A percentile compares a stretch with the other conserved stretches of the same genome.
These are phyloP conservation scores for Debaryomyces singareniensis DNA, from an alignment of 1,139 yeast genomes.

Conservation along the genomic window DNA sequence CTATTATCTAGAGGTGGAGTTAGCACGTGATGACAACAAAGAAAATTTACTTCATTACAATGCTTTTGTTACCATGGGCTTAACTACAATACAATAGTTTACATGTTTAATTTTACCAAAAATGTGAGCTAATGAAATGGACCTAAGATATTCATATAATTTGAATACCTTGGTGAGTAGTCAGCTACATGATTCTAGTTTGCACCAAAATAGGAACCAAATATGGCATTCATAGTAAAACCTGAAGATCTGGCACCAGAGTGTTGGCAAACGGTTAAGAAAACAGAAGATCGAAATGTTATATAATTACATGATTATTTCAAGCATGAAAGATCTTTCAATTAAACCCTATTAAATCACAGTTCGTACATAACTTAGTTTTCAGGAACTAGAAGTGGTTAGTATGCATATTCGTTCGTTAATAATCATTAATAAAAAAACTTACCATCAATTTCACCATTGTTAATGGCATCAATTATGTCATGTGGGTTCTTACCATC, in stretches of 20 bases:
- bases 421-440: conserved; percentile 1
- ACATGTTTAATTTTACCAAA: too few relatives aligned
- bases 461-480: conserved; percentile 94
- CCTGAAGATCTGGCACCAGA: conserved; percentile 70
- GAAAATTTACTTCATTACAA: too few relatives aligned
- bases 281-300: background rate
- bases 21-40: too few relatives aligned
- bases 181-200: conserved; percentile 68
- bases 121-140: conserved; percentile 54
- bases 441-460: conserved; percentile 81
- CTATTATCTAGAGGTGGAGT: too few relatives aligned
- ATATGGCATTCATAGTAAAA: conserved; percentile 33
- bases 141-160: conserved; percentile 45
- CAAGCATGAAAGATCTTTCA: conserved; percentile 7
- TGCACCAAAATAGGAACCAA: conserved; percentile 95
- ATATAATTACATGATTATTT: background rate
- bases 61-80: too few relatives aligned
- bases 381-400: conserved; percentile 53
- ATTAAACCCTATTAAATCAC: conserved; percentile 31
- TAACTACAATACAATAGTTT: too few relatives aligned
- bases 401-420: conserved; percentile 2
- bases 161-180: conserved; percentile 65
- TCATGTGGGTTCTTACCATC: conserved; percentile 99
- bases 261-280: conserved; percentile 74
- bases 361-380: conserved; percentile 51